Evolutionary conservation across 345 rosid species (phyloP).

Genomic region (Euphorbia peplus): DNA sequence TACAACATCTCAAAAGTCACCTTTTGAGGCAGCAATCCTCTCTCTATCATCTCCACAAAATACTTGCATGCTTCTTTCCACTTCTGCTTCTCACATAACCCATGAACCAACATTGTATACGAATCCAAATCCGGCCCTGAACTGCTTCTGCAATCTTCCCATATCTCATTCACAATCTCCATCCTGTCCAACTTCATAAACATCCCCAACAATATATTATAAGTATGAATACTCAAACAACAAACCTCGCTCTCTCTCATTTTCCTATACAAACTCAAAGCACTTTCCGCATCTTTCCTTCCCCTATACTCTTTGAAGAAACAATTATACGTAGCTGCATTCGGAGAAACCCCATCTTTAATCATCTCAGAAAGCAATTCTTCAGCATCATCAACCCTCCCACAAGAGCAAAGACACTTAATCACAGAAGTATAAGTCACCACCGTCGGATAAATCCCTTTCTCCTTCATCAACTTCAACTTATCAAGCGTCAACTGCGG

Average conservation of each 20-base stretch:
- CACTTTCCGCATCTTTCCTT: conserved; percentile 58
- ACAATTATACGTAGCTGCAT: conserved; percentile 68
- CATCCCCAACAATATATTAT: conserved; percentile 62
- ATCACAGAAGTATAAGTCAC: conserved; percentile 69
- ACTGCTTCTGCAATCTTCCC: conserved; percentile 55
- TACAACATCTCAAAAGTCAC: conserved; percentile 77
- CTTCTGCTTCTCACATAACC: conserved; percentile 56
- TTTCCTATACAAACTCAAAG: conserved; percentile 65
- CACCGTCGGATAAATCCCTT: conserved; percentile 56
- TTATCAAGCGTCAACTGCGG: conserved; percentile 67
- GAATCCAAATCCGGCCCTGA: conserved; percentile 83
- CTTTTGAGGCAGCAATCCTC: conserved; percentile 83
- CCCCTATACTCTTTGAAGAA: conserved; percentile 87
- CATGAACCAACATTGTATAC: conserved; percentile 64
- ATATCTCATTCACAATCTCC: conserved; percentile 55
- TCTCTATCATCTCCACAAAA: conserved; percentile 91
- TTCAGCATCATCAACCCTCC: conserved; percentile 63
- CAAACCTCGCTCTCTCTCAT: conserved; percentile 54
- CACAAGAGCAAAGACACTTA: conserved; percentile 82
- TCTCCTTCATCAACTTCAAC: conserved; percentile 62
- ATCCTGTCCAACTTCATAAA: conserved; percentile 53
- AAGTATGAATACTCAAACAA: conserved; percentile 46
- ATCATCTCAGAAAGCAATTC: conserved; percentile 68
- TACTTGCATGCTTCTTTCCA: conserved; percentile 74
- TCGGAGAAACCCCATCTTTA: conserved; percentile 51